Evolutionary conservation across 2,329 filamentous ascomycete species (phyloP).

Genomic region (Cucurbitaria berberidis): DNA sequence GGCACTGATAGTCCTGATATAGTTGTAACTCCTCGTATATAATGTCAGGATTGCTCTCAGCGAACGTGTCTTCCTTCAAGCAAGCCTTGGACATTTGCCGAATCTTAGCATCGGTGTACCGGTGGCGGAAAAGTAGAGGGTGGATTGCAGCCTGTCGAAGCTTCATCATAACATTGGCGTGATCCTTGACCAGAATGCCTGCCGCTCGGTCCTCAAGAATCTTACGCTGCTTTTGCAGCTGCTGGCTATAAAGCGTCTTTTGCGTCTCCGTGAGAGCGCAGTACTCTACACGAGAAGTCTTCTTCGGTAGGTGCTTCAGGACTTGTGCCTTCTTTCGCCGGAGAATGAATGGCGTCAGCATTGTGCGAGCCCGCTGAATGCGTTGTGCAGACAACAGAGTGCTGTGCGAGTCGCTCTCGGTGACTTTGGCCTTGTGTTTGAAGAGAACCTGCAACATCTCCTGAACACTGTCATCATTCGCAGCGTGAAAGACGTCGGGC

Average conservation of each 20-base stretch:
- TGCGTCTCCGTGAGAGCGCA: conserved; percentile 81
- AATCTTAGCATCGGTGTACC: conserved; percentile 77
- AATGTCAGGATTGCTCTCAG: conserved; percentile 56
- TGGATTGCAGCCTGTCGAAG: conserved; percentile 92
- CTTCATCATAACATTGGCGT: conserved; percentile 74
- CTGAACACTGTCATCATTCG: conserved; percentile 65
- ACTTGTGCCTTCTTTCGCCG: conserved; percentile 94
- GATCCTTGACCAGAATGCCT: conserved; percentile 61
- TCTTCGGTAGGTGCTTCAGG: conserved; percentile 78
- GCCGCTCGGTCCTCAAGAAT: conserved; percentile 65
- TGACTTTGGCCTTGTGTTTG: conserved; percentile 86
- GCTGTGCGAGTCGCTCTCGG: conserved; percentile 72
- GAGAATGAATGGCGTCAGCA: conserved; percentile 93
- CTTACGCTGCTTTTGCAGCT: conserved; percentile 67
- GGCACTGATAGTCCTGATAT: conserved; percentile 68
- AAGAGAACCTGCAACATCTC: conserved; percentile 87
- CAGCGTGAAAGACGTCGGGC: conserved; percentile 74
- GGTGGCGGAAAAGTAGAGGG: conserved; percentile 81
- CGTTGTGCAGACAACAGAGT: conserved; percentile 86
- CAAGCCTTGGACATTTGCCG: conserved; percentile 79
- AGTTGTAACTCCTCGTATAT: conserved; percentile 61
- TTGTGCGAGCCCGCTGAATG: conserved; percentile 84
- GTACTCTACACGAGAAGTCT: conserved; percentile 77
- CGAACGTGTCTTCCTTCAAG: conserved; percentile 69
- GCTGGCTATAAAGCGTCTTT: conserved; percentile 72